These are phyloP conservation scores for Leptographium galeiforme DNA, from an alignment of 2,329 filamentous ascomycete species.

Conservation along the genomic window DNA sequence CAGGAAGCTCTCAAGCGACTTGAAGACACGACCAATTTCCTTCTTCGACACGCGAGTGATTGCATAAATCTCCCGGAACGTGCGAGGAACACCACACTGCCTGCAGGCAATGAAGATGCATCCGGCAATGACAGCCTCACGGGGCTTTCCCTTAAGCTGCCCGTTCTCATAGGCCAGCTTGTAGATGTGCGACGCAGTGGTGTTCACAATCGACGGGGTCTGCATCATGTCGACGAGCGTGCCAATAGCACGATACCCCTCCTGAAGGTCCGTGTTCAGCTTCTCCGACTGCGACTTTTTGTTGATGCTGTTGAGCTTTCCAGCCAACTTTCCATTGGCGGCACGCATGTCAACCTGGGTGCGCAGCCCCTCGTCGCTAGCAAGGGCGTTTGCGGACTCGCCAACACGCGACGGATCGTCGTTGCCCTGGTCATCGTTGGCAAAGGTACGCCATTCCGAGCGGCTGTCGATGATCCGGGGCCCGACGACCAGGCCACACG, in stretches of 20 bases:
- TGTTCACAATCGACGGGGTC: constrained; percentile 67
- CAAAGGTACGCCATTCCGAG: constrained; percentile 97
- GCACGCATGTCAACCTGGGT: constrained; percentile 15
- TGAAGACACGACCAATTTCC: constrained; percentile 93
- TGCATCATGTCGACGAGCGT: constrained; percentile 75
- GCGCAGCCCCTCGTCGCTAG: constrained; percentile 13
- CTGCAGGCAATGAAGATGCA: constrained; percentile 97
- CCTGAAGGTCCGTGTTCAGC: constrained; percentile 40
- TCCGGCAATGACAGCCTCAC: constrained; percentile 85
- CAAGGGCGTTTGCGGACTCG: constrained; percentile 75
- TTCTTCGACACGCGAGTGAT: constrained; percentile 93
- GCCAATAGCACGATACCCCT: constrained; percentile 73
- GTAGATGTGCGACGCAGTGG: constrained; percentile 88
- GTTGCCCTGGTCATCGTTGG: constrained; percentile 91
- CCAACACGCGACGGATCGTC: constrained; percentile 98
- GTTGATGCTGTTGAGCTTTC: constrained; percentile 16
- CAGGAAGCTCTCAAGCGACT: constrained; percentile 79
- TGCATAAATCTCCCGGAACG: constrained; percentile 88
- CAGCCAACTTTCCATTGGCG: constrained; percentile 13
- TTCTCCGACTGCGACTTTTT: constrained; percentile 16
- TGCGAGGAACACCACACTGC: constrained; percentile 72
- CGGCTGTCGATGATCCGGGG: constrained; percentile 89
- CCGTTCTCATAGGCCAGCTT: constrained; percentile 89
- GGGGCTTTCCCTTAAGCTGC: constrained; percentile 87
- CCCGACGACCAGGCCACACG: constrained; percentile 81